Evolutionary conservation across 2,329 filamentous ascomycete genomes (phyloP).

Genomic region (Knoxdaviesia proteae): DNA sequence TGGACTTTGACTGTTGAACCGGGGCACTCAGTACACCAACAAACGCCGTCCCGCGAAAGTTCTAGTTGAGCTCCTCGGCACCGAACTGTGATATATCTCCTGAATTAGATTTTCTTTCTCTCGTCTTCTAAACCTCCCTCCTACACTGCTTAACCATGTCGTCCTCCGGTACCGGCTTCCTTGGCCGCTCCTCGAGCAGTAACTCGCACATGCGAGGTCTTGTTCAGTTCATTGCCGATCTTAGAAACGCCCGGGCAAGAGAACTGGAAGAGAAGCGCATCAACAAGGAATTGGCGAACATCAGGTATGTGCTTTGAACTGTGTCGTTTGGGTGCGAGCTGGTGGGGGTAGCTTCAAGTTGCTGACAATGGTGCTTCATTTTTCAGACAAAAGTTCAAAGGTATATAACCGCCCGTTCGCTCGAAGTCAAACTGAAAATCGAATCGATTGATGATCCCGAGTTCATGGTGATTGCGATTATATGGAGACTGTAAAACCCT

Average conservation of each 20-base stretch:
- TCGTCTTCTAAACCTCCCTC: too few relatives aligned
- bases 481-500: constrained; percentile 6
- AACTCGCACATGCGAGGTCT: constrained; percentile 59
- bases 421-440: too few relatives aligned
- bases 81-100: too few relatives aligned
- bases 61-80: too few relatives aligned
- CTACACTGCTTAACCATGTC: constrained; percentile 21
- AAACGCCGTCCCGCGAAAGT: too few relatives aligned
- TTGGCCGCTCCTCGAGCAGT: constrained; percentile 43
- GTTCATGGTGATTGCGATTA: too few relatives aligned
- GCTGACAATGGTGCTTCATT: background rate
- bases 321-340: background rate
- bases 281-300: constrained; percentile 98
- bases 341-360: background rate
- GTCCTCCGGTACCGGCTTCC: constrained; percentile 36
- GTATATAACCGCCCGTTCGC: constrained; percentile 13
- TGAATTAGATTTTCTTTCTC: too few relatives aligned
- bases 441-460: too few relatives aligned
- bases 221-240: constrained; percentile 94
- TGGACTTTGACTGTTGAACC: too few relatives aligned
- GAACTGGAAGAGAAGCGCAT: constrained; percentile 98
- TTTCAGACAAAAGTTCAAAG: constrained; percentile 77
- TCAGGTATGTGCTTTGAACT: constrained; percentile 34
- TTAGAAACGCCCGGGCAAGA: constrained; percentile 82
- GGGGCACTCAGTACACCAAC: too few relatives aligned